Evolutionary conservation across 2,329 filamentous ascomycete species (phyloP).

Genomic region (Aureobasidium musti): DNA sequence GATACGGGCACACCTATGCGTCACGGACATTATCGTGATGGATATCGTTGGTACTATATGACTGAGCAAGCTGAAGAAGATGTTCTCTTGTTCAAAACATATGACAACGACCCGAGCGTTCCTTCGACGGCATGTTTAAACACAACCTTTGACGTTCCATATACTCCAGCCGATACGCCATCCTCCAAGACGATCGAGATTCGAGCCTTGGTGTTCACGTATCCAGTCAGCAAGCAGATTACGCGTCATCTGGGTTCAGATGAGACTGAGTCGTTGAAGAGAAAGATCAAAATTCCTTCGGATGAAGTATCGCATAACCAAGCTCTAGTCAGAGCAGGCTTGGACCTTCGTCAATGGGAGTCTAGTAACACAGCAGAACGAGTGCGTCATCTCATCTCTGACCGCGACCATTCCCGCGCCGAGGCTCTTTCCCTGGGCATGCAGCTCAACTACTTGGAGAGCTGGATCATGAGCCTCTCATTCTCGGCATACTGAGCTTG

Average conservation of each 20-base stretch:
- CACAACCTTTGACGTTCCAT: conserved; percentile 35
- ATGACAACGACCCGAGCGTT: conserved; percentile 35
- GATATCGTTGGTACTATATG: conserved; percentile 39
- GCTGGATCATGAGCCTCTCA: neutral
- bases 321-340: neutral
- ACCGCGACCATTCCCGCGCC: conserved; percentile 30
- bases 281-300: neutral
- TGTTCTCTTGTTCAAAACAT: conserved; percentile 37
- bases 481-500: conserved; percentile 29
- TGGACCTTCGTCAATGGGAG: conserved; percentile 17
- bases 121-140: conserved; percentile 34
- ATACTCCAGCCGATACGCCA: conserved; percentile 7
- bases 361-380: conserved; percentile 1
- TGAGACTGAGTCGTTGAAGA: neutral
- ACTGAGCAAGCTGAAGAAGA: conserved; percentile 35
- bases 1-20: conserved; percentile 34
- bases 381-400: conserved; percentile 26
- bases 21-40: conserved; percentile 36
- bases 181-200: conserved; percentile 33
- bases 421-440: conserved; percentile 22
- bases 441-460: conserved; percentile 31
- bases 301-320: neutral
- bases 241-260: neutral
- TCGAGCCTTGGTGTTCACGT: conserved; percentile 37
- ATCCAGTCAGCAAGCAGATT: conserved; percentile 29